Evolutionary conservation across 768 basidiomycete genomes (phyloP), one percentile per base, ranked within the genome.

Genomic region (Serendipita sp.): DNA sequence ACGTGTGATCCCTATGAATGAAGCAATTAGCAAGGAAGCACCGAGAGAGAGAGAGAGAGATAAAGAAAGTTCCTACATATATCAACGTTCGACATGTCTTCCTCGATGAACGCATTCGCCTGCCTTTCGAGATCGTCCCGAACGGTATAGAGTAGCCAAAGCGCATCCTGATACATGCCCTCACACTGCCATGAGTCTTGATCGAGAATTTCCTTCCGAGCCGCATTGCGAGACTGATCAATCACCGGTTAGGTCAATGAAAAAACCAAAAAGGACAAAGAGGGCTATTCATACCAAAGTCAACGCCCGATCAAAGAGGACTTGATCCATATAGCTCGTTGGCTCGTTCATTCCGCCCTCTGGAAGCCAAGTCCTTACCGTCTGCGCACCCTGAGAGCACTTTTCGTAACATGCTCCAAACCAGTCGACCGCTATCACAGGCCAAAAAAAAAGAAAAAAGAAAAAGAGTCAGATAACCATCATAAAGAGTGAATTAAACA

Each of bases 361-460:
- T 3, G 89, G 88, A 13, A 91, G 72, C 88, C 90, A 91, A 0
- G 87, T 88, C 80, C 89, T 91, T 46, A 91, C 87, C 16, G 88
- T 73, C 53, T 90, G 85, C 16, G 91, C 90, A 44, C 94, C 88
- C 65, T 95, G 92, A 70, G 90, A 89, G 70, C 91, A 95, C 71
- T 94, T 93, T 69, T 93, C 83, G 73, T 96, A 99, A 67, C 92
- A 87, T 11, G 86, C 84, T 70, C 88, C 89, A 76, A 96, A 93
- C 94, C 93, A 99, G 62, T 83, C 75, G 43, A 90, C 75, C 3
- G 89, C 89, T 91, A 69, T 53, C 65, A 18, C 18, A 18, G 18
- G 18, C 18, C 18, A 18, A 18, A 18, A 18, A 18, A 18, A 18
- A 18, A 18, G 18, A 18, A 18, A 18, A 18, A 18, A 18, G 18